Evolutionary conservation across 2,329 filamentous ascomycete genomes (phyloP), one percentile per base, ranked within the genome.

Genomic region (Lasiodiplodia theobromae): DNA sequence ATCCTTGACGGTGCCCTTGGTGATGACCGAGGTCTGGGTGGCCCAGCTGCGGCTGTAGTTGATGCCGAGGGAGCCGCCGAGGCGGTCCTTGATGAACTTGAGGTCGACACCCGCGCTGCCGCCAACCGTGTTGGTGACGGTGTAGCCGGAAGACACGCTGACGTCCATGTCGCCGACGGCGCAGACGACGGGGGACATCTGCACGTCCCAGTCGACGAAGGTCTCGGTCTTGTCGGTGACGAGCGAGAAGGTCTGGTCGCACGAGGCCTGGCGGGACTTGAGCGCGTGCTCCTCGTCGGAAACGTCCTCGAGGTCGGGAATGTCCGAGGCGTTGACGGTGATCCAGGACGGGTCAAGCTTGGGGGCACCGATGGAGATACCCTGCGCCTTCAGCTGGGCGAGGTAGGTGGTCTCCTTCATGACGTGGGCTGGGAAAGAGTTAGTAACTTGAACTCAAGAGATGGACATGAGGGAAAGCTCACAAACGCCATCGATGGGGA

Each of bases 161-260:
- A 77, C 73, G 2, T 60, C 72, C 25, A 72, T 74, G 8, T 74
- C 75, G 10, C 71, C 73, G 8, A 77, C 77, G 58, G 74, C 73
- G 37, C 56, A 60, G 16, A 78, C 71, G 11, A 82, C 76, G 23
- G 75, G 73, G 16, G 80, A 81, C 72, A 81, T 79, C 57, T 72
- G 72, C 1, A 79, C 72, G 67, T 82, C 80, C 80, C 80, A 81
- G 71, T 79, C 79, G 25, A 79, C 72, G 71, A 81, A 82, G 40
- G 71, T 72, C 3, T 70, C 64, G 31, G 72, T 68, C 49, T 73
- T 71, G 57, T 73, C 73, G 8, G 75, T 63, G 31, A 76, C 71
- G 69, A 77, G 49, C 53, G 67, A 71, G 25, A 53, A 37, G 34
- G 58, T 54, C 12, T 52, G 44, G 8, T 44, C 70, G 38, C 75